phyloP scores from a whole-genome alignment of 768 basidiomycete species.

The Suillus weaverae region DNA sequence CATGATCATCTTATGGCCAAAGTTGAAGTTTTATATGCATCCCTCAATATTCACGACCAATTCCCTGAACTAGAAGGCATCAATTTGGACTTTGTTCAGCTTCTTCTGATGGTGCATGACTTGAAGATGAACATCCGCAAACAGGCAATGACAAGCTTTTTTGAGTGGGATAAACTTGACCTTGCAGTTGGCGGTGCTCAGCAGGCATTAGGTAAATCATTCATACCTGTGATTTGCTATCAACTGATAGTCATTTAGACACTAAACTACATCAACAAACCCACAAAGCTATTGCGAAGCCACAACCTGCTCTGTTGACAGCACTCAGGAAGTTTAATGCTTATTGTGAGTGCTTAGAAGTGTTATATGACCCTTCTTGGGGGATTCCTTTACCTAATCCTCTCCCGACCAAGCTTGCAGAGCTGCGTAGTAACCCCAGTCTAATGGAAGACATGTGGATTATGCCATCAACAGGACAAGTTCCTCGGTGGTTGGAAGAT shows the following conservation, averaged over 20 bases:
- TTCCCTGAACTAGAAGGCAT: slow-evolving; percentile 36
- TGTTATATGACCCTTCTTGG: background rate
- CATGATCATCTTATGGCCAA: slow-evolving; percentile 22
- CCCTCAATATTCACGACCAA: slow-evolving; percentile 33
- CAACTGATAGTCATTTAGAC: slow-evolving; percentile 10
- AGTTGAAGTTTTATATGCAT: slow-evolving; percentile 34
- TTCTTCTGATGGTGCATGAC: slow-evolving; percentile 36
- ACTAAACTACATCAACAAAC: slow-evolving; percentile 35
- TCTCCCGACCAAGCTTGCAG: background rate
- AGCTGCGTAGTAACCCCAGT: slow-evolving; percentile 3
- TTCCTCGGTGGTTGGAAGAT: slow-evolving; percentile 37
- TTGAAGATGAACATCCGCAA: slow-evolving; percentile 41
- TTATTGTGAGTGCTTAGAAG: background rate
- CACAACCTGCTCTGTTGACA: slow-evolving; percentile 25
- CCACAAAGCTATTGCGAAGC: slow-evolving; percentile 26
- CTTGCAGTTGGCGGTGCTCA: slow-evolving; percentile 32
- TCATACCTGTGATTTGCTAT: background rate
- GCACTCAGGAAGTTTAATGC: background rate
- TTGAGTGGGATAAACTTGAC: slow-evolving; percentile 38
- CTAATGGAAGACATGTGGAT: slow-evolving; percentile 43
- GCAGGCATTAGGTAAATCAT: slow-evolving; percentile 18
- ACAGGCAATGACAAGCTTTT: slow-evolving; percentile 34
- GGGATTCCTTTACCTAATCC: background rate
- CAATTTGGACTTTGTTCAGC: slow-evolving; percentile 30
- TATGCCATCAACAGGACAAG: slow-evolving; percentile 5